Evolutionary conservation across 768 basidiomycete genomes (phyloP).

Genomic region (Termitomyces sp.): DNA sequence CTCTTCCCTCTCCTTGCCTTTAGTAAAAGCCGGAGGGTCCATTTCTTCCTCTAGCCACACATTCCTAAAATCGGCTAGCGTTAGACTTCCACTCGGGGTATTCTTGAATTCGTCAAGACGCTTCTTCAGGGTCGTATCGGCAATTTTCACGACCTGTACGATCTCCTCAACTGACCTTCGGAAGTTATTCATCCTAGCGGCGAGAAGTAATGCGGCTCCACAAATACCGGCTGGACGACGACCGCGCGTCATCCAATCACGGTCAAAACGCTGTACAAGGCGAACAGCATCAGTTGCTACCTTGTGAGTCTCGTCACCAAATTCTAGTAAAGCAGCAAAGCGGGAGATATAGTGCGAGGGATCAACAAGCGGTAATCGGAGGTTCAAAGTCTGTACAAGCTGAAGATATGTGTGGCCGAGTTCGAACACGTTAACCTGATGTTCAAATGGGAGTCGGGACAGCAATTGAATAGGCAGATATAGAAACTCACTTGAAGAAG

Average conservation of each 20-base stretch:
- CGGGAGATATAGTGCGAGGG: conserved; percentile 96
- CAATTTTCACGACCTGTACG: conserved; percentile 98
- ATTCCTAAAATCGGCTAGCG: conserved; percentile 83
- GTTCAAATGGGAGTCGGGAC: neutral
- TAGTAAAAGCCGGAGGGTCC: conserved; percentile 87
- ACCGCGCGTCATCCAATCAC: conserved; percentile 97
- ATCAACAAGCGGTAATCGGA: conserved; percentile 85
- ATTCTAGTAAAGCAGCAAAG: conserved; percentile 91
- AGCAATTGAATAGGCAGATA: neutral
- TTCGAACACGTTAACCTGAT: conserved; percentile 93
- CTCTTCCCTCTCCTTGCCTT: conserved; percentile 68
- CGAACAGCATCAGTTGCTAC: conserved; percentile 93
- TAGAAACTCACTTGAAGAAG: conserved; percentile 63
- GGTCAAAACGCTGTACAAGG: conserved; percentile 87
- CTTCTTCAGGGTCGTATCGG: conserved; percentile 91
- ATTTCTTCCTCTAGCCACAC: conserved; percentile 90
- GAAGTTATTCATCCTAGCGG: conserved; percentile 98
- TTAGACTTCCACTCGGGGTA: conserved; percentile 81
- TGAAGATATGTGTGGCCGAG: conserved; percentile 96
- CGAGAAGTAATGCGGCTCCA: conserved; percentile 90
- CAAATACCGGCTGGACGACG: conserved; percentile 96
- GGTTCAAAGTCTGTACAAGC: conserved; percentile 81
- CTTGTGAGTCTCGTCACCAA: conserved; percentile 88
- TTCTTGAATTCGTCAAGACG: conserved; percentile 92
- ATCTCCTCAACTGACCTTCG: conserved; percentile 90